Evolutionary conservation across 192 early-diverging fungal species (phyloP), one percentile per base, ranked within the genome.

Genomic region (Umbelopsis vinacea): DNA sequence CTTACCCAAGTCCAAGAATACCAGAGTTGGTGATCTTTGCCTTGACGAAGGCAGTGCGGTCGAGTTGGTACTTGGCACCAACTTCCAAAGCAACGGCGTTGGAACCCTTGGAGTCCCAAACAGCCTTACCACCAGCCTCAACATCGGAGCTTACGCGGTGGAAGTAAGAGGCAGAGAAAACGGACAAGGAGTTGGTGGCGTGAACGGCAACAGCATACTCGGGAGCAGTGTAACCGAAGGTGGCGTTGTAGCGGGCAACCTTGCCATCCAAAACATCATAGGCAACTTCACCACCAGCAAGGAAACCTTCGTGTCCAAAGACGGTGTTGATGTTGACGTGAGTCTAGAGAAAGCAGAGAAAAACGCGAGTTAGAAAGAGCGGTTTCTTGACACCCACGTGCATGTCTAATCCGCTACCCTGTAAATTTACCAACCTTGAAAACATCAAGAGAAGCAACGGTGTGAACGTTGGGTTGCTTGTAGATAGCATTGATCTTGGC

Each of bases 401-500:
- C 6, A n/a, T n/a, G n/a, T n/a, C n/a, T 43, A 12, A 43, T 43
- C 40, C 2, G 8, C 17, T 2, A 43, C 29, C 17, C 5, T 23
- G 21, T 52, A 19, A 15, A 29, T 29, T 5, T 12, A 37, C 40
- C 37, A 69, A 78, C 95, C 86, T 92, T 94, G 91, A 98, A 94
- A 43, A 98, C 88, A 80, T 99, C 97, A 74, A 99, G 75, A 78
- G 87, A 87, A 67, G 93, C 84, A 72, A 93, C 90, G 46, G 96
- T 90, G 86, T 96, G 93, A 81, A 98, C 78, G 78, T 94, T 91
- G 68, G 93, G 92, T 88, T 99, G 94, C 90, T 97, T 97, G 92
- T 96, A 98, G 77, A 92, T 92, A 72, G 93, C 85, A 75, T 92
- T 94, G 75, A 92, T 84, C 79, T 90, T 93, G 73, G 88, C 89